Evolutionary conservation across 202 grass and related monocot species (phyloP).

Genomic region (Carex sylvatica): DNA sequence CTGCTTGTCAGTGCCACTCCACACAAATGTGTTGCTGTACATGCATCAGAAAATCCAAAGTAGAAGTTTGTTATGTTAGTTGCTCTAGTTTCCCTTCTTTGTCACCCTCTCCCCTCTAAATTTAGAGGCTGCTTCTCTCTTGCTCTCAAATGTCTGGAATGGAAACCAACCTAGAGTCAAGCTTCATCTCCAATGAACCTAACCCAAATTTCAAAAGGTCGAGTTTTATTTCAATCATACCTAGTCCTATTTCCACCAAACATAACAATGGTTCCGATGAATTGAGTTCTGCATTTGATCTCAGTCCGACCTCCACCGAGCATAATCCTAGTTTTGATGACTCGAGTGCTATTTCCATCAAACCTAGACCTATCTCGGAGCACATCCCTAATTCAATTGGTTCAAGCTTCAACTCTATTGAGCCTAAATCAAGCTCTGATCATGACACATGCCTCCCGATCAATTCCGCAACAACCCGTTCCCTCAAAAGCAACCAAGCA

Average conservation of each 20-base stretch:
- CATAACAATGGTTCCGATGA: neutral
- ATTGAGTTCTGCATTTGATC: neutral
- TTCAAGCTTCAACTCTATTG: neutral
- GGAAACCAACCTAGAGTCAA: neutral
- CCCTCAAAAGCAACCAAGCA: neutral
- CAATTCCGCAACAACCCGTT: neutral
- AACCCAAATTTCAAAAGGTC: neutral
- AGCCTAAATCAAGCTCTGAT: neutral
- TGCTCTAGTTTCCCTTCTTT: neutral
- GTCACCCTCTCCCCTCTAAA: neutral
- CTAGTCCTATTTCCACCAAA: neutral
- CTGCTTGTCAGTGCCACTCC: neutral
- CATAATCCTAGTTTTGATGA: neutral
- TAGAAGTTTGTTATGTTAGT: neutral
- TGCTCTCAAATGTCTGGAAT: neutral
- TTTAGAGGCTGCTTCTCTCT: neutral
- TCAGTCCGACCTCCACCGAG: neutral
- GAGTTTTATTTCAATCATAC: neutral
- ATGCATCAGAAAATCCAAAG: neutral
- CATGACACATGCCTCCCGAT: neutral
- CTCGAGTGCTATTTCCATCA: neutral
- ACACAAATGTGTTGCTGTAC: neutral
- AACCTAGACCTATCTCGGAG: neutral
- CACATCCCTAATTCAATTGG: neutral
- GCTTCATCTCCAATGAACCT: neutral